phyloP scores from a whole-genome alignment of 148 eudicot genomes.

The Amaranthus cruentus region DNA sequence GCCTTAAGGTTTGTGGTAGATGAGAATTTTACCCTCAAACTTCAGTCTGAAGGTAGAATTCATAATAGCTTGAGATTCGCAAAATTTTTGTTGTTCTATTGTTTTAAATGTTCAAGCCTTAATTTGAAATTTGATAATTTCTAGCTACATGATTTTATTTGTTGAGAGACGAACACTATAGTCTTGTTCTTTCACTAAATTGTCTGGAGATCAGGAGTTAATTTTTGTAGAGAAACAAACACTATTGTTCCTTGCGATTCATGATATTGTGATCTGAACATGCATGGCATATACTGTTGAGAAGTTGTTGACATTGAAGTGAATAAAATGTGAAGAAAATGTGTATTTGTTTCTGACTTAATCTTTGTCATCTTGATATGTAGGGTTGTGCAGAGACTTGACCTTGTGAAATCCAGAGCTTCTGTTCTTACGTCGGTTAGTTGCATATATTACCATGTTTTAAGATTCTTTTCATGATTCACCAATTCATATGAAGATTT shows the following conservation, averaged over 20 bases:
- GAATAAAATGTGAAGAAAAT: background rate
- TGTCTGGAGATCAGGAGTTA: background rate
- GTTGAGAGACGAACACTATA: background rate
- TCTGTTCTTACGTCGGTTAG: conserved; percentile 94
- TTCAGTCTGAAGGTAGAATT: background rate
- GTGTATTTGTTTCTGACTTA: background rate
- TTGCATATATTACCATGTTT: conserved; percentile 7
- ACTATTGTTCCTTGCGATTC: background rate
- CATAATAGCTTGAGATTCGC: too few species aligned
- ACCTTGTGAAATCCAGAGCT: conserved; percentile 89
- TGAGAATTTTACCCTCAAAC: background rate
- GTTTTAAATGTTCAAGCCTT: background rate
- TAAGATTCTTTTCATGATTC: conserved; percentile 4
- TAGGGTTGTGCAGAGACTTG: conserved; percentile 94
- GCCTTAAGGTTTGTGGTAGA: background rate
- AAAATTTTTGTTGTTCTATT: background rate
- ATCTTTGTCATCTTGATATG: conserved; percentile 15
- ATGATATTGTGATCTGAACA: too few species aligned
- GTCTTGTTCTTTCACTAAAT: background rate
- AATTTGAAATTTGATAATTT: background rate
- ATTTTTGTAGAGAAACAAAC: background rate
- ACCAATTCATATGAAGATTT: background rate
- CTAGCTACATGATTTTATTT: background rate
- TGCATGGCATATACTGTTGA: background rate
- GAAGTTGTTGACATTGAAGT: background rate